phyloP scores from a whole-genome alignment of 257 asterid genomes.

The Solanum chilense region DNA sequence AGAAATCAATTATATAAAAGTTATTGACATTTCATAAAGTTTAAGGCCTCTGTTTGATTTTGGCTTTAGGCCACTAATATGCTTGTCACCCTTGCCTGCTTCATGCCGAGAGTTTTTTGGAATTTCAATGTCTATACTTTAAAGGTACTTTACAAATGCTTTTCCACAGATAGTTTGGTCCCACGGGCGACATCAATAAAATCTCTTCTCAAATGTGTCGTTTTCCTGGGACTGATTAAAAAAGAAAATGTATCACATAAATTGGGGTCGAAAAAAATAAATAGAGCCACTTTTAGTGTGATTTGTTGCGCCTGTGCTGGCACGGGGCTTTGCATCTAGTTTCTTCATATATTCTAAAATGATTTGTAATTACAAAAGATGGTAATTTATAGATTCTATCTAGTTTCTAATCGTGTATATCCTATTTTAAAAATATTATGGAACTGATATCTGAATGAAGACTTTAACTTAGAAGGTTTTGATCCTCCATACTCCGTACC shows the following conservation, averaged over 20 bases:
- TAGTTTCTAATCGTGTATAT: not conserved
- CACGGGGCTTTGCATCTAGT: not conserved
- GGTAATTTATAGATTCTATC: not conserved
- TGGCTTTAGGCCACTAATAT: not conserved
- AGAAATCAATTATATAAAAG: not conserved
- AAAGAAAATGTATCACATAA: not conserved
- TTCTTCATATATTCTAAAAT: not conserved
- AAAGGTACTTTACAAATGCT: not conserved
- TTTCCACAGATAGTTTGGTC: not conserved
- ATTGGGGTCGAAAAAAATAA: not conserved
- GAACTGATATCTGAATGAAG: not conserved
- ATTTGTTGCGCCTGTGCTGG: not conserved
- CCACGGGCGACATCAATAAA: not conserved
- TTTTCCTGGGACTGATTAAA: not conserved
- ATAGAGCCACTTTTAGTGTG: not conserved
- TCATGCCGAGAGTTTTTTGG: not conserved
- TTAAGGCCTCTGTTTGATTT: not conserved
- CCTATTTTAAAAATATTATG: not conserved
- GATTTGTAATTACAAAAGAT: not conserved
- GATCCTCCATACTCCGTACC: not conserved
- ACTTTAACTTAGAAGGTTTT: not conserved
- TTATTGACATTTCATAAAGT: not conserved
- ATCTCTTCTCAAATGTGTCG: not conserved
- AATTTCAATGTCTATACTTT: not conserved
- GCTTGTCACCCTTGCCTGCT: not conserved